phyloP scores from a whole-genome alignment of 1,139 yeast genomes.

The Pichia sp. region DNA sequence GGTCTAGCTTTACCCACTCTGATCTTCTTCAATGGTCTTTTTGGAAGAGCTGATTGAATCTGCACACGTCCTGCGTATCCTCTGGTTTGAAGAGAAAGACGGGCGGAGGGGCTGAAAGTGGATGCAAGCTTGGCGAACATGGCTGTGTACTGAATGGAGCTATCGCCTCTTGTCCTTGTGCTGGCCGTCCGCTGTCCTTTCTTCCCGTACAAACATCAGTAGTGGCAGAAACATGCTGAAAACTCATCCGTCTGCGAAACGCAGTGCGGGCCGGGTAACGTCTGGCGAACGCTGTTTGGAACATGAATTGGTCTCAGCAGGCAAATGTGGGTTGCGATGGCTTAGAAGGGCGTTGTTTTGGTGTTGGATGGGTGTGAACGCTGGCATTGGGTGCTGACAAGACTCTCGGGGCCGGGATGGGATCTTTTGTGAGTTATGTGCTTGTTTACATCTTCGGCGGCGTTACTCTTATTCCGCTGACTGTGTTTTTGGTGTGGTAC shows the following conservation, averaged over 20 bases:
- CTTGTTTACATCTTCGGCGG: conserved; percentile 65
- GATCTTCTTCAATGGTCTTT: conserved; percentile 52
- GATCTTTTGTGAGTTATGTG: conserved; percentile 15
- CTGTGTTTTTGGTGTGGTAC: conserved; percentile 36
- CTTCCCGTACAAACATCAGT: too few species aligned
- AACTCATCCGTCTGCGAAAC: too few species aligned
- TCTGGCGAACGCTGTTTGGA: too few species aligned
- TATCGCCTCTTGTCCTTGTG: not conserved
- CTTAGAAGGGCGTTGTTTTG: too few species aligned
- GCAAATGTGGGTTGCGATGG: too few species aligned
- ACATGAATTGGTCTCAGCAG: too few species aligned
- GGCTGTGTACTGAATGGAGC: not conserved
- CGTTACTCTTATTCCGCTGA: conserved; percentile 63
- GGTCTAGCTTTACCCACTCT: conserved; percentile 82
- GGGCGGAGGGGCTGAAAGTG: not conserved
- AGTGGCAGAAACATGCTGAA: conserved; percentile 9
- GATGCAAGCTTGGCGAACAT: conserved; percentile 9
- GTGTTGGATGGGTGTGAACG: too few species aligned
- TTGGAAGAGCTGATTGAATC: conserved; percentile 41
- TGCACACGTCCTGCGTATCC: conserved; percentile 28
- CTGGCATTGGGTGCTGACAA: too few species aligned
- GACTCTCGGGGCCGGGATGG: conserved; percentile 12
- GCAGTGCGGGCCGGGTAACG: too few species aligned
- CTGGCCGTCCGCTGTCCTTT: not conserved
- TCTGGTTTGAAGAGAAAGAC: conserved; percentile 10